These are phyloP conservation scores for Fonsecaea multimorphosa DNA, from an alignment of 2,329 filamentous ascomycete species.

Conservation along the genomic window DNA sequence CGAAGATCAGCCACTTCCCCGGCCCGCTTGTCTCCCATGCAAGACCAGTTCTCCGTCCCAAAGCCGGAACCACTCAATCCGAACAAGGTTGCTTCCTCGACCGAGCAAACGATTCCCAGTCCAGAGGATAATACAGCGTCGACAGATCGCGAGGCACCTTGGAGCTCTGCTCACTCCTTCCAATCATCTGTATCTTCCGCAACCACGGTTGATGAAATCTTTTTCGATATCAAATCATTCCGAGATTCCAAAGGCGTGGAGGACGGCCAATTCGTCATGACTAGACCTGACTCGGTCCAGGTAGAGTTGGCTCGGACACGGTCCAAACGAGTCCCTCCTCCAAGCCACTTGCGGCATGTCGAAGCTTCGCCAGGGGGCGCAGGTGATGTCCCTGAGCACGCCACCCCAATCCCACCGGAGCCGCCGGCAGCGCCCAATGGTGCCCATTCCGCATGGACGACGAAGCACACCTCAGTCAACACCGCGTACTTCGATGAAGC, in stretches of 20 bases:
- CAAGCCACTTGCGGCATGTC: constrained; percentile 20
- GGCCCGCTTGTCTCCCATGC: constrained; percentile 37
- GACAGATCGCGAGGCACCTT: constrained; percentile 29
- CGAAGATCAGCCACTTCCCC: constrained; percentile 36
- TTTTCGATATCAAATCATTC: constrained; percentile 40
- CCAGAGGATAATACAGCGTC: constrained; percentile 37
- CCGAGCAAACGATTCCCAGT: constrained; percentile 26
- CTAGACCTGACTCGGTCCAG: constrained; percentile 36
- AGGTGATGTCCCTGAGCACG: constrained; percentile 6
- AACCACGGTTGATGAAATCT: constrained; percentile 38
- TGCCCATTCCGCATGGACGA: constrained; percentile 23
- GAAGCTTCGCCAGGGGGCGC: constrained; percentile 10
- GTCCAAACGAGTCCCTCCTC: constrained; percentile 24
- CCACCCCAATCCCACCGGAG: constrained; percentile 3
- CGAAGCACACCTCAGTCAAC: constrained; percentile 35
- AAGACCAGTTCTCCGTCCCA: constrained; percentile 21
- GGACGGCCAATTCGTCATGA: constrained; percentile 40
- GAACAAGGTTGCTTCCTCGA: constrained; percentile 11
- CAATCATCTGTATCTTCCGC: constrained; percentile 35
- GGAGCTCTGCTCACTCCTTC: constrained; percentile 34
- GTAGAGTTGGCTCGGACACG: constrained; percentile 37
- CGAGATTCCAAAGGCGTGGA: constrained; percentile 38
- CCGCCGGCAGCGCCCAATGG: constrained; percentile 8
- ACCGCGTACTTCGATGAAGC: constrained; percentile 39
- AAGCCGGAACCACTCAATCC: constrained; percentile 30